phyloP scores from a whole-genome alignment of 2,329 filamentous ascomycete species.

The Alternaria viburni region DNA sequence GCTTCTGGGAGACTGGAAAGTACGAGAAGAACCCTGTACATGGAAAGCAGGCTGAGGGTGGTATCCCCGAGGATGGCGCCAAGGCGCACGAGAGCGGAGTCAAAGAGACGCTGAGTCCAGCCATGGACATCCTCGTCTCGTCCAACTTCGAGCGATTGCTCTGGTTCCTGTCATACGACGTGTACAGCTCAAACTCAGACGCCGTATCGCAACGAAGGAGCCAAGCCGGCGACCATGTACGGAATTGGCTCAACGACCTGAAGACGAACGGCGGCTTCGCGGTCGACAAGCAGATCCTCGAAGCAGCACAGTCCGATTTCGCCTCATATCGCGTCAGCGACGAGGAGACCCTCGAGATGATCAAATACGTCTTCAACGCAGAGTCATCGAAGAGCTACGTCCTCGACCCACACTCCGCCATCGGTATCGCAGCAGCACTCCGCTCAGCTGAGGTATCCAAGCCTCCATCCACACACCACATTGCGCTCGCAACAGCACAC shows the following conservation, averaged over 20 bases:
- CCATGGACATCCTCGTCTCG: constrained; percentile 97
- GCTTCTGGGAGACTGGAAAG: constrained; percentile 88
- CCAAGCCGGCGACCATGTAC: constrained; percentile 74
- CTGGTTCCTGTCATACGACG: constrained; percentile 82
- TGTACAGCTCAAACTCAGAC: constrained; percentile 48
- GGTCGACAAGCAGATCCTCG: constrained; percentile 76
- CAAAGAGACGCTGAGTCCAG: constrained; percentile 89
- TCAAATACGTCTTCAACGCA: constrained; percentile 56
- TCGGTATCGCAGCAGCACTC: constrained; percentile 78
- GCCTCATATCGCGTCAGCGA: constrained; percentile 75
- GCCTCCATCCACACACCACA: constrained; percentile 64
- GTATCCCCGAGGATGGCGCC: constrained; percentile 61
- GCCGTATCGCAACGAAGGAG: constrained; percentile 54
- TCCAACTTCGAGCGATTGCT: constrained; percentile 96
- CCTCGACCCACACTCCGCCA: constrained; percentile 89
- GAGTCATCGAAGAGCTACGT: constrained; percentile 68
- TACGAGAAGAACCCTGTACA: constrained; percentile 83
- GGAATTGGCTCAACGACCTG: constrained; percentile 77
- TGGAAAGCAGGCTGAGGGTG: constrained; percentile 63
- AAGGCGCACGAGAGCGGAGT: constrained; percentile 73
- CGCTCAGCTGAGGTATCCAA: constrained; percentile 67
- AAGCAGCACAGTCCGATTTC: constrained; percentile 74
- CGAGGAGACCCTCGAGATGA: constrained; percentile 56
- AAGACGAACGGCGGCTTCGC: constrained; percentile 83
- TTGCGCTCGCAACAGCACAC: constrained; percentile 91